phyloP scores from a whole-genome alignment of 2,329 filamentous ascomycete genomes.

The Penicillium thymicola region DNA sequence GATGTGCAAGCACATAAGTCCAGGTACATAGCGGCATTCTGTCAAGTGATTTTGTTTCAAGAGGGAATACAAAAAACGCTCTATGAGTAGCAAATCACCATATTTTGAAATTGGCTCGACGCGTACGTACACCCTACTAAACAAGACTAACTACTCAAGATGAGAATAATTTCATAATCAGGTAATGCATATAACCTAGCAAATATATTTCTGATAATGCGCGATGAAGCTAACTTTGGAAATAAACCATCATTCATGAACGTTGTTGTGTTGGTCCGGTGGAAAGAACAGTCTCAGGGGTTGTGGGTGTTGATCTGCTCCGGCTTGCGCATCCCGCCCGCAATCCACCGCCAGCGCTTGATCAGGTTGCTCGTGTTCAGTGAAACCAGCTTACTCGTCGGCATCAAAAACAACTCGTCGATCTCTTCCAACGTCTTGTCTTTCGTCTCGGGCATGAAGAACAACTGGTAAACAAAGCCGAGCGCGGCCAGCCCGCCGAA shows the following conservation, averaged over 20 bases:
- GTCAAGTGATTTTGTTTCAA: no score
- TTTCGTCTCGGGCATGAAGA: conserved; percentile 70
- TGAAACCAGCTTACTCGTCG: neutral
- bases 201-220: neutral
- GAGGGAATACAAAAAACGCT: no score
- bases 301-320: neutral
- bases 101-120: no score
- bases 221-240: neutral
- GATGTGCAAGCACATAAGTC: no score
- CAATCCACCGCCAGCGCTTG: neutral
- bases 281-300: neutral
- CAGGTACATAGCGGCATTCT: no score
- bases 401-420: conserved; percentile 6
- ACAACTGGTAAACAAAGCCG: conserved; percentile 64
- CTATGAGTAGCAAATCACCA: no score
- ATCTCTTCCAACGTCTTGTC: conserved; percentile 39
- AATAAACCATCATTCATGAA: neutral
- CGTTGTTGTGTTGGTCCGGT: neutral
- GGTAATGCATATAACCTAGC: neutral
- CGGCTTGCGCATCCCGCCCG: neutral
- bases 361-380: neutral
- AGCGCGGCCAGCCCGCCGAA: conserved; percentile 66
- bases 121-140: neutral
- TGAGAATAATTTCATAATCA: neutral
- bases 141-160: neutral